phyloP scores from a whole-genome alignment of 225 moss, liverwort and hornwort species.

The Climacium dendroides region DNA sequence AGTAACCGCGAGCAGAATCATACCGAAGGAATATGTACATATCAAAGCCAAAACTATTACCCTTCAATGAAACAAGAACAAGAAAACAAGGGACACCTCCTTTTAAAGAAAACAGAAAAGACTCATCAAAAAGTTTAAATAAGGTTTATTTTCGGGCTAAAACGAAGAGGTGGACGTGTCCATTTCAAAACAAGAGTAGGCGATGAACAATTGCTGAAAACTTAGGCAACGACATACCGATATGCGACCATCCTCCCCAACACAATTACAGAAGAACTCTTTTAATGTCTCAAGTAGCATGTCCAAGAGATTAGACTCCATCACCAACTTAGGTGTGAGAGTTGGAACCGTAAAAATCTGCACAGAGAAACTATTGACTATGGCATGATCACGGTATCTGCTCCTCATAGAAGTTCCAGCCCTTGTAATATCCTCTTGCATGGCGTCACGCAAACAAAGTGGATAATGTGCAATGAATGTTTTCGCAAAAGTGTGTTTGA shows the following conservation, averaged over 20 bases:
- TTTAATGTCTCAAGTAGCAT: constrained; percentile 76
- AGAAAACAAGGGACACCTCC: not conserved
- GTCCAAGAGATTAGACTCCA: constrained; percentile 72
- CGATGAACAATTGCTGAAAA: not conserved
- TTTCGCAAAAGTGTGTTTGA: constrained; percentile 79
- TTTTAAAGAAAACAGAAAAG: not conserved
- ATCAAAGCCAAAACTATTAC: not conserved
- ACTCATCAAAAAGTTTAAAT: not conserved
- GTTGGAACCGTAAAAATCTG: constrained; percentile 94
- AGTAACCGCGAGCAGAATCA: not conserved
- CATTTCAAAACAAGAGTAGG: not conserved
- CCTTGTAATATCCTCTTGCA: constrained; percentile 35
- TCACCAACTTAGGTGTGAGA: constrained; percentile 78
- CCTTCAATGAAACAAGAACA: not conserved
- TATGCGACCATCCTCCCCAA: constrained; percentile 78
- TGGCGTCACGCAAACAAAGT: constrained; percentile 56
- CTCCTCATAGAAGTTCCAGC: constrained; percentile 17
- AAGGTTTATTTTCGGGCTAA: not conserved
- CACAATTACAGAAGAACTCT: constrained; percentile 56
- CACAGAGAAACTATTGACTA: constrained; percentile 72
- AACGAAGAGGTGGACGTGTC: not conserved
- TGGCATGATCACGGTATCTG: constrained; percentile 46
- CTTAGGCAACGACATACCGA: constrained; percentile 33
- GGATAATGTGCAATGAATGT: constrained; percentile 71
- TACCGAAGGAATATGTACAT: not conserved